A percentile compares a stretch with the other conserved stretches of the same genome.
Conservation (phyloP, 495 filamentous ascomycete species). For the Ramalina intermedia region DNA sequence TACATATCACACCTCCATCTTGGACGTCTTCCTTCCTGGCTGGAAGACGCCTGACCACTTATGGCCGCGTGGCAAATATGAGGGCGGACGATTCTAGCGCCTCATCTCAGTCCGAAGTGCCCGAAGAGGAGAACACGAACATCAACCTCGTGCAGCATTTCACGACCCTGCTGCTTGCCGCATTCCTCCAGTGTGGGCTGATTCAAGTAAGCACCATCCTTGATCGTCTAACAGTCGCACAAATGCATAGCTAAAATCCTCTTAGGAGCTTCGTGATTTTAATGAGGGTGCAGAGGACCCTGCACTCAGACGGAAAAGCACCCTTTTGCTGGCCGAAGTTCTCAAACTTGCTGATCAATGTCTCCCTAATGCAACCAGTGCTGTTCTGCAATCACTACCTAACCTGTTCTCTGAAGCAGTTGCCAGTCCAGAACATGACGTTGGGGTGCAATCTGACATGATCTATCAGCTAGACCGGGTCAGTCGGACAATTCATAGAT, state of each 20-base stretch:
- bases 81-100: slow-evolving; percentile 44
- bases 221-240: background rate
- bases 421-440: slow-evolving; percentile 51
- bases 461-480: slow-evolving; percentile 97
- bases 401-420: slow-evolving; percentile 64
- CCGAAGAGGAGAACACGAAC: slow-evolving; percentile 54
- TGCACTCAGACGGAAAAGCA: slow-evolving; percentile 75
- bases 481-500: slow-evolving; percentile 82
- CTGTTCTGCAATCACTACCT: slow-evolving; percentile 69
- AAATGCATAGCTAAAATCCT: slow-evolving; percentile 10
- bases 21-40: slow-evolving; percentile 96
- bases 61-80: slow-evolving; percentile 83
- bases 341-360: slow-evolving; percentile 76
- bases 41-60: slow-evolving; percentile 81
- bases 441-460: slow-evolving; percentile 66
- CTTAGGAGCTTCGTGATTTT: slow-evolving; percentile 43
- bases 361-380: slow-evolving; percentile 64
- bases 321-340: slow-evolving; percentile 76
- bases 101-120: slow-evolving; percentile 28
- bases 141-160: slow-evolving; percentile 87
- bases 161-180: slow-evolving; percentile 73
- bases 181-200: slow-evolving; percentile 71
- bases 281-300: slow-evolving; percentile 58
- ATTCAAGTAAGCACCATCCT: slow-evolving; percentile 39
- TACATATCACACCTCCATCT: slow-evolving; percentile 87